phyloP scores from a whole-genome alignment of 1,284 basidiomycete species.

The Pascua guehoae region DNA sequence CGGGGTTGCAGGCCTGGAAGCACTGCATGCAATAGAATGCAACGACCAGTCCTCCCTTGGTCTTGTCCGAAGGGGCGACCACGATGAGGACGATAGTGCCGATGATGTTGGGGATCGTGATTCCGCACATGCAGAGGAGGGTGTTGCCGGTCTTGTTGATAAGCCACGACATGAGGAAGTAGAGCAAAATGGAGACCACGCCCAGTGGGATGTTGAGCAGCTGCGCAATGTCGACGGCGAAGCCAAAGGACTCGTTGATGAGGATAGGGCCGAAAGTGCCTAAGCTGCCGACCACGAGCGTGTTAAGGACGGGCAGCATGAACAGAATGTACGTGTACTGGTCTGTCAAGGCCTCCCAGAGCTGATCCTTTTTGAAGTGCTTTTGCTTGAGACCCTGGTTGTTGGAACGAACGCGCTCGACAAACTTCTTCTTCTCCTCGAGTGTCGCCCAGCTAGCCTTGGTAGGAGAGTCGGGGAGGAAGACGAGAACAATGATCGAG shows the following conservation, averaged over 20 bases:
- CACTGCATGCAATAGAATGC: slow-evolving; percentile 17
- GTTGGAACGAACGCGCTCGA: slow-evolving; percentile 37
- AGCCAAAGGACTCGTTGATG: slow-evolving; percentile 25
- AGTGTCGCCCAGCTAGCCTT: slow-evolving; percentile 28
- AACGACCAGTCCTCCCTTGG: slow-evolving; percentile 15
- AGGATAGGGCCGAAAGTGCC: slow-evolving; percentile 24
- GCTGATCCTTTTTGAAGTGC: slow-evolving; percentile 26
- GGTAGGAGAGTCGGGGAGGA: slow-evolving; percentile 33
- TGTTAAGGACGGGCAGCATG: slow-evolving; percentile 26
- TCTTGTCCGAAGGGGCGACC: slow-evolving; percentile 7
- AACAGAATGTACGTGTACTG: slow-evolving; percentile 31
- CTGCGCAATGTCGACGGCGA: slow-evolving; percentile 9
- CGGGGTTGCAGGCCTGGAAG: slow-evolving; percentile 12
- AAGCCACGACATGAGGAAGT: slow-evolving; percentile 9
- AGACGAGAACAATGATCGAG: slow-evolving; percentile 20
- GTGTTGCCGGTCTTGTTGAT: slow-evolving; percentile 5
- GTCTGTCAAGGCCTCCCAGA: slow-evolving; percentile 28
- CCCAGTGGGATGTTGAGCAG: slow-evolving; percentile 26
- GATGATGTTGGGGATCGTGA: slow-evolving; percentile 13
- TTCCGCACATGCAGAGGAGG: slow-evolving; percentile 10
- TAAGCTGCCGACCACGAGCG: slow-evolving; percentile 33
- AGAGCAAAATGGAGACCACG: slow-evolving; percentile 13
- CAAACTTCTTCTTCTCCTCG: slow-evolving; percentile 29
- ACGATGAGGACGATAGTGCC: slow-evolving; percentile 19
- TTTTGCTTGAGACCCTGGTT: slow-evolving; percentile 37